phyloP scores from a whole-genome alignment of 2,329 filamentous ascomycete species.

The Aspergillus melleus region DNA sequence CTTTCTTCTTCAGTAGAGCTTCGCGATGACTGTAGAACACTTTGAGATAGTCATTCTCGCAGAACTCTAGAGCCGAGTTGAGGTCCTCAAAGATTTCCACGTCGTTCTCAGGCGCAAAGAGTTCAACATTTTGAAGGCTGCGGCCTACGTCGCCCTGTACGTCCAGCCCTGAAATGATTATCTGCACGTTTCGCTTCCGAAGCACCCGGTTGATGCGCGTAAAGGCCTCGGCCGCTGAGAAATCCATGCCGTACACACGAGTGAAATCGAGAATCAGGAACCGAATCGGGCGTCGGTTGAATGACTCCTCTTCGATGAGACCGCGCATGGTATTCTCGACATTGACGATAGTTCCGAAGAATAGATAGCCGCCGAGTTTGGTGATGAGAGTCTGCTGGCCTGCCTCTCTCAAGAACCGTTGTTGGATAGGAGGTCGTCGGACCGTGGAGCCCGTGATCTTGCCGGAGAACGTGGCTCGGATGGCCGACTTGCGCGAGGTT shows the following conservation, averaged over 20 bases:
- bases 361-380: conserved; percentile 92
- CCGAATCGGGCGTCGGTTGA: conserved; percentile 74
- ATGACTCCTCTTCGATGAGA: conserved; percentile 79
- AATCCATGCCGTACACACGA: conserved; percentile 90
- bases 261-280: conserved; percentile 87
- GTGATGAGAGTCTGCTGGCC: conserved; percentile 87
- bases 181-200: conserved; percentile 71
- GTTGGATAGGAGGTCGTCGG: conserved; percentile 83
- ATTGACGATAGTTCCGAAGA: conserved; percentile 95
- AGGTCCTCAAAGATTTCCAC: conserved; percentile 84
- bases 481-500: conserved; percentile 83
- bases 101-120: conserved; percentile 71
- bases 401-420: conserved; percentile 80
- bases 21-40: conserved; percentile 73
- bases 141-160: conserved; percentile 73
- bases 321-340: conserved; percentile 85
- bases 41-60: conserved; percentile 90
- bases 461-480: conserved; percentile 86
- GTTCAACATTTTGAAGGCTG: conserved; percentile 78
- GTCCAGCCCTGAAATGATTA: conserved; percentile 81
- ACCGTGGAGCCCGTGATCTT: conserved; percentile 90
- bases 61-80: conserved; percentile 89
- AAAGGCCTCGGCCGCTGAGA: conserved; percentile 94
- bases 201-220: conserved; percentile 86
- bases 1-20: conserved; percentile 25